These are phyloP conservation scores for Pseudogymnoascus sp. DNA, from an alignment of 2,329 filamentous ascomycete species.

Conservation along the genomic window DNA sequence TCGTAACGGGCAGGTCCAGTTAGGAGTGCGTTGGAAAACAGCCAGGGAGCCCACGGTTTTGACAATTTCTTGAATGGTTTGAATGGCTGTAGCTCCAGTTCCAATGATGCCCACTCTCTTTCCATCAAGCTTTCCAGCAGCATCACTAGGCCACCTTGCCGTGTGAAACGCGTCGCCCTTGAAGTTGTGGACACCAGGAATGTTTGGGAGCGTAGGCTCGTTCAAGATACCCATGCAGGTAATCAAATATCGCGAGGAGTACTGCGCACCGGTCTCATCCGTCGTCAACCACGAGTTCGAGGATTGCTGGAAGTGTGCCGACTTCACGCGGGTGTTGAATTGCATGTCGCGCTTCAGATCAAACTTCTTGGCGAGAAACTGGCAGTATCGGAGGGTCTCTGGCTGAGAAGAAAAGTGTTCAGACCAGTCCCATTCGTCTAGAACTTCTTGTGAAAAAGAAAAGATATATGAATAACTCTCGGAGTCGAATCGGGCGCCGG, in stretches of 20 bases:
- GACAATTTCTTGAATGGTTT: conserved; percentile 23
- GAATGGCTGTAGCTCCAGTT: conserved; percentile 22
- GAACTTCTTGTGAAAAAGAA: conserved; percentile 30
- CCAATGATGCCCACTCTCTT: conserved; percentile 17
- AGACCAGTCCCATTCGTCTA: conserved; percentile 36
- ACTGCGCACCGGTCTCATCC: conserved; percentile 18
- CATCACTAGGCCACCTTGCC: conserved; percentile 7
- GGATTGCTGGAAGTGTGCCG: conserved; percentile 30
- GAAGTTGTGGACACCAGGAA: conserved; percentile 11
- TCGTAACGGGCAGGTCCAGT: conserved; percentile 8
- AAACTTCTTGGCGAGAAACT: conserved; percentile 35
- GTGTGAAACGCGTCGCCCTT: conserved; percentile 12
- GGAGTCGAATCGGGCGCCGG: conserved; percentile 37
- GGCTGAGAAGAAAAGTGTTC: conserved; percentile 31
- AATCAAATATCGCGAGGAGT: conserved; percentile 11
- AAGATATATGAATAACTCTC: conserved; percentile 35
- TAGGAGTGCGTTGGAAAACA: conserved; percentile 25
- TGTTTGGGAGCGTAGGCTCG: conserved; percentile 9
- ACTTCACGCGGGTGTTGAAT: conserved; percentile 33
- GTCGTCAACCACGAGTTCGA: conserved; percentile 32
- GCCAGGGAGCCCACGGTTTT: conserved; percentile 31
- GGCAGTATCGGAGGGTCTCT: conserved; percentile 37
- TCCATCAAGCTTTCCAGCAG: conserved; percentile 13
- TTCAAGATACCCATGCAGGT: conserved; percentile 9
- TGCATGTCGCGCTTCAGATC: conserved; percentile 32